A percentile compares a stretch with the other conserved stretches of the same genome.
These are phyloP conservation scores for Juncus inflexus DNA, from an alignment of 176 grass and related monocot species.

Conservation along the genomic window DNA sequence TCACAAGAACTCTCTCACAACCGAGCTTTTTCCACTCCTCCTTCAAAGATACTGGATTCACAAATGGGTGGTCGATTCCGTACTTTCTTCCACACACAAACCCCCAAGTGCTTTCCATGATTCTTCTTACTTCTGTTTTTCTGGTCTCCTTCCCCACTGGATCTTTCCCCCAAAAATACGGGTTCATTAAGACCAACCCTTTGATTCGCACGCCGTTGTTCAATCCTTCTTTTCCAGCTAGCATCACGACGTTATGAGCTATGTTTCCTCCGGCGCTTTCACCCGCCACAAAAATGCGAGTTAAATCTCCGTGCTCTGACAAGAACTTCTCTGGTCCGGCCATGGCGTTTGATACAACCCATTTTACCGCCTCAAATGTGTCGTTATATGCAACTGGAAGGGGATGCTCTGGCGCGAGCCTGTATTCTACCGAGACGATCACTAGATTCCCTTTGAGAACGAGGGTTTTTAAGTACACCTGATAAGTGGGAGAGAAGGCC, in stretches of 20 bases:
- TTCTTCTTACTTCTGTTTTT: slow-evolving; percentile 15
- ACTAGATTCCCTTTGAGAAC: slow-evolving; percentile 27
- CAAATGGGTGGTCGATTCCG: slow-evolving; percentile 20
- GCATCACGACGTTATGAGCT: slow-evolving; percentile 47
- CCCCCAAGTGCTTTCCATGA: slow-evolving; percentile 36
- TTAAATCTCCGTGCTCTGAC: slow-evolving; percentile 39
- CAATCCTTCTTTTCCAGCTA: slow-evolving; percentile 23
- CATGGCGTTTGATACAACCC: slow-evolving; percentile 13
- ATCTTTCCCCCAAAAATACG: slow-evolving; percentile 49
- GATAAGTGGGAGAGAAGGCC: slow-evolving; percentile 36
- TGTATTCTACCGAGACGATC: slow-evolving; percentile 58
- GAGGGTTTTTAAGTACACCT: slow-evolving; percentile 44
- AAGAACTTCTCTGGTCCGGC: slow-evolving; percentile 29
- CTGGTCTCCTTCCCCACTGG: slow-evolving; percentile 34
- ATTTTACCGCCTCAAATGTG: slow-evolving; percentile 38
- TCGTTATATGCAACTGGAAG: slow-evolving; percentile 60
- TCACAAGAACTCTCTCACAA: slow-evolving; percentile 19
- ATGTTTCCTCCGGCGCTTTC: slow-evolving; percentile 64
- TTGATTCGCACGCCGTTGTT: slow-evolving; percentile 12
- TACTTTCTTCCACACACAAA: slow-evolving; percentile 23
- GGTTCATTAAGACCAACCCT: slow-evolving; percentile 37
- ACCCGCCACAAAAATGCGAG: slow-evolving; percentile 39
- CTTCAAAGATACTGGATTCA: slow-evolving; percentile 28
- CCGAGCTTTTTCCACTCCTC: slow-evolving; percentile 23
- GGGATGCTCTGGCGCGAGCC: slow-evolving; percentile 51